Evolutionary conservation across 345 rosid genomes (phyloP), one percentile per base, ranked within the genome.

Genomic region (Noccaea caerulescens): DNA sequence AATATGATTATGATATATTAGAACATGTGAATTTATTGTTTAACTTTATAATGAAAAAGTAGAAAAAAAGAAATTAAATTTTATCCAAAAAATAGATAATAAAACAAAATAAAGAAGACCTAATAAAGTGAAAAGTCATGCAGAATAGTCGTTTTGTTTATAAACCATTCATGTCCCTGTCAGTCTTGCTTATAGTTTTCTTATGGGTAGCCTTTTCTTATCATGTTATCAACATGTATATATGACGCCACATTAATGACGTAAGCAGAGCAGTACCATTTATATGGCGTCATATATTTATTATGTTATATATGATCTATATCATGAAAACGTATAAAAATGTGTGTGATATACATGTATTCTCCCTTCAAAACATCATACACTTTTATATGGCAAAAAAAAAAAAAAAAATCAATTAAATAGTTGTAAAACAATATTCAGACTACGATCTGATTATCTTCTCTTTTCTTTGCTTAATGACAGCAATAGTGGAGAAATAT

Each of bases 401-500:
- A 27, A 3, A 27, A 27, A 3, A 27, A 27, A 27, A 27, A 27
- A 27, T 27, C 30, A 27, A 27, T 2, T 27, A 27, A 27, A 27
- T 27, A 27, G 30, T 27, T 27, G 3, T 27, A 27, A 27, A 27
- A 27, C 30, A 16, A 16, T 16, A 27, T 45, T 45, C 9, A 13
- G 4, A 45, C 4, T 13, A 50, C 12, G 57, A 63, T 63, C 16
- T 7, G 45, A 16, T 34, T 16, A 13, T 34, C 1, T 47, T 33
- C 18, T 34, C 44, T 36, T 46, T 47, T 45, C 42, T 32, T 63
- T 10, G 45, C n/a, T 49, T 27, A 16, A 10, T 11, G 12, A 34
- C 41, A 63, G 14, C 34, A 34, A 16, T 34, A 64, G 58, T 49
- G 42, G 46, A 50, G 8, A 58, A 64, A 64, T 64, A 64, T 18